Evolutionary conservation across 2,329 filamentous ascomycete species (phyloP).

Genomic region (Fusarium pseudograminearum): DNA sequence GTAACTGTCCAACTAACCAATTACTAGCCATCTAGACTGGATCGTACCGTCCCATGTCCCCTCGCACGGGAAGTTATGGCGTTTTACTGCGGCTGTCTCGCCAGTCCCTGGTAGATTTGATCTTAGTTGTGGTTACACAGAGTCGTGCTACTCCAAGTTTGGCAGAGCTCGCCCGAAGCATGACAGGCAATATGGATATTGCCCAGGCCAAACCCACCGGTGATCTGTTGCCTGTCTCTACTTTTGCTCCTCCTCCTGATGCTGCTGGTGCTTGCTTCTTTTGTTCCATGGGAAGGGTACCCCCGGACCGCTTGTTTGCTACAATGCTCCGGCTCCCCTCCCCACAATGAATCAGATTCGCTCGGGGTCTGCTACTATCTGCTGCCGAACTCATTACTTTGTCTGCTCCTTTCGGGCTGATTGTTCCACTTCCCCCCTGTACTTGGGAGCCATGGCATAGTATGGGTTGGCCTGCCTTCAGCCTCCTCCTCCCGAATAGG

Average conservation of each 20-base stretch:
- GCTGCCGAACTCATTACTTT: slow-evolving; percentile 8
- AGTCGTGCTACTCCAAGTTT: slow-evolving; percentile 42
- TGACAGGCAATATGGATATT: slow-evolving; percentile 27
- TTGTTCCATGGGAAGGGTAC: slow-evolving; percentile 5
- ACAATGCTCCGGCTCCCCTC: slow-evolving; percentile 16
- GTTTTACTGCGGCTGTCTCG: slow-evolving; percentile 37
- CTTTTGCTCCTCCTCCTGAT: background rate
- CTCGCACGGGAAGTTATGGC: background rate
- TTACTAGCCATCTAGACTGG: background rate
- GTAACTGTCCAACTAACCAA: background rate
- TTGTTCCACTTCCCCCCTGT: slow-evolving; percentile 3
- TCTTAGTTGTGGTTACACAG: slow-evolving; percentile 42
- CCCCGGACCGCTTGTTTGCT: slow-evolving; percentile 22
- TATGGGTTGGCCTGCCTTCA: background rate
- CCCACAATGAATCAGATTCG: slow-evolving; percentile 4
- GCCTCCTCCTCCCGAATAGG: slow-evolving; percentile 21
- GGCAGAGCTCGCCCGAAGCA: slow-evolving; percentile 30
- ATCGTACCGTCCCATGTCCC: slow-evolving; percentile 10
- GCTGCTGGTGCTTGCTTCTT: slow-evolving; percentile 5
- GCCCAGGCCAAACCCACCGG: slow-evolving; percentile 32
- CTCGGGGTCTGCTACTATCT: slow-evolving; percentile 14
- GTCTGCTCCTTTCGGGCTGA: slow-evolving; percentile 8
- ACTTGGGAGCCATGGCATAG: slow-evolving; percentile 5
- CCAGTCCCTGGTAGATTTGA: slow-evolving; percentile 18
- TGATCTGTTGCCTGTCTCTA: slow-evolving; percentile 28